Evolutionary conservation across 2,329 filamentous ascomycete species (phyloP), one percentile per base, ranked within the genome.

Genomic region (Cryphonectria naterciae): DNA sequence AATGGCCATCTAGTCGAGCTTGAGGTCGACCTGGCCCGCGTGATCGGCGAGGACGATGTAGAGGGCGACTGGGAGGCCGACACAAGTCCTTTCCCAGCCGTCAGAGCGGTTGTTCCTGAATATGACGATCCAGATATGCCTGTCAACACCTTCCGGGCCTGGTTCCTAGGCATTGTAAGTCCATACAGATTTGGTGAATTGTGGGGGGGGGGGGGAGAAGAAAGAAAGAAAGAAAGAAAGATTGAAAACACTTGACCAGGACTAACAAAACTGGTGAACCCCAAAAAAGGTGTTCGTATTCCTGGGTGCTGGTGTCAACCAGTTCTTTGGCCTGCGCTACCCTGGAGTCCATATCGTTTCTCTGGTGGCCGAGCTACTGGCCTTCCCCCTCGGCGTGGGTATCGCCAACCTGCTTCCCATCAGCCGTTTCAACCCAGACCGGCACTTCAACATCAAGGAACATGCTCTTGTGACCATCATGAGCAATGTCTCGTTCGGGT

Each of bases 401-500:
- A 74, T 84, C 6, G 81, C 82, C 13, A 80, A 80, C 35, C 49
- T 79, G 4, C 76, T 84, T 6, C 83, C 83, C 0, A 75, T 83
- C 54, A 76, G 75, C 69, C 76, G 77, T 5, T 73, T 82, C 43
- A 85, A 85, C 70, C 83, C 82, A 0, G 82, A 83, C 68, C 78
- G 77, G 54, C 75, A 78, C 66, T 85, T 84, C 75, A 85, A 84
- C 72, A 81, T 84, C 75, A 85, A 85, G 72, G 83, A 85, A 65
- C 83, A 85, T 69, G 80, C 81, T 0, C 73, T 84, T 19, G 79
- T 84, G 49, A 83, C 83, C 52, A 83, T 85, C 67, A 84, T 85
- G 83, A 82, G 80, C 73, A 86, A 85, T 71, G 82, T 85, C 25
- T 83, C 82, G 6, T 85, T 85, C 71, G 83, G 83, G 0, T 84